These are phyloP conservation scores for Sporobolomyces phaffii DNA, from an alignment of 768 basidiomycete species.

Conservation along the genomic window DNA sequence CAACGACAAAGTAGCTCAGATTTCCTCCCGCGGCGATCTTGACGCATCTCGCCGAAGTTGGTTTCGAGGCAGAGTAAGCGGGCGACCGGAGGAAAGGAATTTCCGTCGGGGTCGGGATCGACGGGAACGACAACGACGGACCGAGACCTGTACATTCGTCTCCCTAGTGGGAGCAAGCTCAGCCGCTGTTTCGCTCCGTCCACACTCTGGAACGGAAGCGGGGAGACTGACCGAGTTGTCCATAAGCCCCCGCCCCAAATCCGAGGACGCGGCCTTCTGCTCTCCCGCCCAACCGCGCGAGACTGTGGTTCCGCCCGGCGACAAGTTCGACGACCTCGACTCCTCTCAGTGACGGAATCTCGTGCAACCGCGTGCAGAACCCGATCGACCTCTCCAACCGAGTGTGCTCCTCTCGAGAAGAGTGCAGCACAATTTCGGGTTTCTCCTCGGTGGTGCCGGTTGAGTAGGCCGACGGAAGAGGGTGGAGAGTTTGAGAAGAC, in stretches of 20 bases:
- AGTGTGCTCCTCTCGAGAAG: slow-evolving; percentile 39
- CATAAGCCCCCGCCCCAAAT: slow-evolving; percentile 81
- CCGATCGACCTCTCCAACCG: slow-evolving; percentile 50
- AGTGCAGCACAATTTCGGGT: slow-evolving; percentile 29
- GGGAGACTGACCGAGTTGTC: slow-evolving; percentile 73
- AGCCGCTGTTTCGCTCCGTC: too few species aligned
- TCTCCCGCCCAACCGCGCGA: slow-evolving; percentile 55
- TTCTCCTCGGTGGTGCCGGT: background rate
- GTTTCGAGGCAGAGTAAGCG: slow-evolving; percentile 43
- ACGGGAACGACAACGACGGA: slow-evolving; percentile 8
- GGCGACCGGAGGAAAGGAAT: slow-evolving; percentile 43
- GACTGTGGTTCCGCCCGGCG: slow-evolving; percentile 67
- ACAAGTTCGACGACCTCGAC: slow-evolving; percentile 63
- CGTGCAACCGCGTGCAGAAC: slow-evolving; percentile 66
- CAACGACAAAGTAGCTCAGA: slow-evolving; percentile 31
- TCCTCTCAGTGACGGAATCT: slow-evolving; percentile 66
- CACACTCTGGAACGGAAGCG: slow-evolving; percentile 54
- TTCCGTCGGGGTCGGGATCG: slow-evolving; percentile 46
- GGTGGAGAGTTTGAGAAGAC: slow-evolving; percentile 46
- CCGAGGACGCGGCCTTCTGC: slow-evolving; percentile 67
- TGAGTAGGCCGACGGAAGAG: slow-evolving; percentile 41
- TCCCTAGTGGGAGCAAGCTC: background rate
- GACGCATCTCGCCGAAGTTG: slow-evolving; percentile 24
- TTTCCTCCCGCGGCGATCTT: slow-evolving; percentile 30
- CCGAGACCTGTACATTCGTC: slow-evolving; percentile 23